A percentile compares a stretch with the other conserved stretches of the same genome.
Conservation (phyloP, 805 yeast genomes). For the Saccharomycodes ludwigii region DNA sequence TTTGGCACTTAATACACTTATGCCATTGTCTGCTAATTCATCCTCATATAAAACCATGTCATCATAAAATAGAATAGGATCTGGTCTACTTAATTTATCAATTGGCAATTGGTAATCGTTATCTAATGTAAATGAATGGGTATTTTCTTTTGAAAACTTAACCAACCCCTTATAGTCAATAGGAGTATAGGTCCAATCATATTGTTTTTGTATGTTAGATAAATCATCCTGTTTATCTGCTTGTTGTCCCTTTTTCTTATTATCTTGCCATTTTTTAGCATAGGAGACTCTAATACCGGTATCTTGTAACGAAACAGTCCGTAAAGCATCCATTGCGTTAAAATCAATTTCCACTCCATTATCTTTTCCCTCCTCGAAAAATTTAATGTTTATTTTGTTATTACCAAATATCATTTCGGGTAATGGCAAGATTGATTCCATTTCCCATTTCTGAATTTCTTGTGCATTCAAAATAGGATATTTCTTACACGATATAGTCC, state of each 20-base stretch:
- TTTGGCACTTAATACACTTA: slow-evolving; percentile 62
- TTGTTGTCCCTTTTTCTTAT: slow-evolving; percentile 22
- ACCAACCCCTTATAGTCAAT: slow-evolving; percentile 52
- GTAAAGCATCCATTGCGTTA: slow-evolving; percentile 62
- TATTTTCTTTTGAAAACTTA: no score
- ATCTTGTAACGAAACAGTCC: slow-evolving; percentile 37
- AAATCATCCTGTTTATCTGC: slow-evolving; percentile 29
- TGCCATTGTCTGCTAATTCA: slow-evolving; percentile 94
- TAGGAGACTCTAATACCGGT: slow-evolving; percentile 66
- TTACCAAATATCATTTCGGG: slow-evolving; percentile 98
- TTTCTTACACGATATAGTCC: slow-evolving; percentile 66
- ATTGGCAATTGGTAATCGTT: slow-evolving; percentile 42
- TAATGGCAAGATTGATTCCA: slow-evolving; percentile 55
- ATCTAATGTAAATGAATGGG: no score
- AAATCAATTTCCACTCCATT: slow-evolving; percentile 43
- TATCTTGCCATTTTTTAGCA: slow-evolving; percentile 67
- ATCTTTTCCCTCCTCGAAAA: slow-evolving; percentile 12
- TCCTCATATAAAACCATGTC: slow-evolving; percentile 87
- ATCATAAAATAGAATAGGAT: slow-evolving; percentile 81
- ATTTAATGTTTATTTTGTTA: slow-evolving; percentile 46
- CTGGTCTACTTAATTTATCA: slow-evolving; percentile 54
- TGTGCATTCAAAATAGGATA: slow-evolving; percentile 64
- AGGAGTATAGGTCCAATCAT: slow-evolving; percentile 94
- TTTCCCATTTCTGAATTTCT: slow-evolving; percentile 60
- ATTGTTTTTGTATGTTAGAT: slow-evolving; percentile 61